Evolutionary conservation across 108 stramenopile genomes (phyloP).

Genomic region (Schizochytrium sp.): DNA sequence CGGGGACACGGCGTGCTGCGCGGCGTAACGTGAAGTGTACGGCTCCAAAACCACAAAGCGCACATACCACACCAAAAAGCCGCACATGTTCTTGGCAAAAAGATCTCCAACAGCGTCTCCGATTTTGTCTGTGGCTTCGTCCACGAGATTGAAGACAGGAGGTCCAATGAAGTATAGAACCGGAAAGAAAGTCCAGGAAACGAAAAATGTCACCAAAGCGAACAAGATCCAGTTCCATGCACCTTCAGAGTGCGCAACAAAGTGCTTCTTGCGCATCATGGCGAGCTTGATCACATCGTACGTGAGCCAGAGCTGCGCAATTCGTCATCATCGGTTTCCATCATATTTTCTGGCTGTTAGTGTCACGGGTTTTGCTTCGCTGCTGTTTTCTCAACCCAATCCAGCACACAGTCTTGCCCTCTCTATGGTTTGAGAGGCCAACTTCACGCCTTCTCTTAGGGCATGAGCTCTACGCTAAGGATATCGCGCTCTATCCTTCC

Average conservation of each 20-base stretch:
- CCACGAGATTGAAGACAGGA: background rate
- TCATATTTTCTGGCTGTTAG: no score
- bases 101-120: background rate
- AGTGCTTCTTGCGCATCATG: background rate
- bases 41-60: background rate
- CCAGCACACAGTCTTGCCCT: no score
- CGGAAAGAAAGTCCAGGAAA: background rate
- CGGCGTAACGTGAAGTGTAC: background rate
- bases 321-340: no score
- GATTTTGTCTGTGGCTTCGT: background rate
- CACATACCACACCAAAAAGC: background rate
- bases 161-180: background rate
- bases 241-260: background rate
- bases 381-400: no score
- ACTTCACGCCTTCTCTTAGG: no score
- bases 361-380: no score
- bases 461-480: no score
- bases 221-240: background rate
- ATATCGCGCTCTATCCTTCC: no score
- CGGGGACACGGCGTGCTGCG: background rate
- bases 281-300: background rate
- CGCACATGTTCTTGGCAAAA: background rate
- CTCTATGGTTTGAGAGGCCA: no score
- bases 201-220: background rate
- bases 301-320: background rate